phyloP scores from a whole-genome alignment of 345 rosid species.

The Physaria fendleri region DNA sequence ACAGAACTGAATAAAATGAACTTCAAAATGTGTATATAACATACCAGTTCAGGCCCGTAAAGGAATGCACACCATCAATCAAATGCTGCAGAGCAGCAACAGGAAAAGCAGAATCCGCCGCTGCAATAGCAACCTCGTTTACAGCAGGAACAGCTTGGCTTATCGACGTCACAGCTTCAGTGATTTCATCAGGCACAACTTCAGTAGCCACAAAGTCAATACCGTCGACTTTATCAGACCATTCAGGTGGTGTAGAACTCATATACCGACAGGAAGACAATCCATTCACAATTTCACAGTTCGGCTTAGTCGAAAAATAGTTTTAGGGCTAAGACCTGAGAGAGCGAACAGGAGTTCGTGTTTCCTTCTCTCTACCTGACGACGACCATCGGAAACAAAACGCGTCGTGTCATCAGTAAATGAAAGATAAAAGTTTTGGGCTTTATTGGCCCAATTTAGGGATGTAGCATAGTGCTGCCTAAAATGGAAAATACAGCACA shows the following conservation, averaged over 20 bases:
- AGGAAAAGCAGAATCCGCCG: constrained; percentile 63
- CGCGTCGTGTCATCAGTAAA: not conserved
- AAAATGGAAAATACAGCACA: not conserved
- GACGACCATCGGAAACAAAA: not conserved
- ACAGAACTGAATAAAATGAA: not conserved
- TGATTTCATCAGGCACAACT: constrained; percentile 30
- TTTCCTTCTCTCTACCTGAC: constrained; percentile 13
- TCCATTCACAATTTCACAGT: constrained; percentile 19
- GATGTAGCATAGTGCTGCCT: not conserved
- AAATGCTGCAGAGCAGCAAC: constrained; percentile 55
- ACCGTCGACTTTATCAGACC: constrained; percentile 36
- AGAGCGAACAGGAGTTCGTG: not conserved
- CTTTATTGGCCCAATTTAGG: not conserved
- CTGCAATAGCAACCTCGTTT: constrained; percentile 66
- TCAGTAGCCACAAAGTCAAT: constrained; percentile 32
- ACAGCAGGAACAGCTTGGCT: constrained; percentile 36
- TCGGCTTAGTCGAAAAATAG: constrained; percentile 11
- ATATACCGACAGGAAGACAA: constrained; percentile 31
- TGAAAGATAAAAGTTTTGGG: not conserved
- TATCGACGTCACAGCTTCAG: constrained; percentile 33
- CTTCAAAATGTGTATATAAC: constrained; percentile 4
- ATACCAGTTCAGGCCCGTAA: constrained; percentile 52
- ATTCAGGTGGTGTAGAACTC: constrained; percentile 32
- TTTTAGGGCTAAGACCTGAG: constrained; percentile 15
- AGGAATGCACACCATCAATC: constrained; percentile 51